Conservation (phyloP, 768 basidiomycete species). For the Wakefieldia striispora region DNA sequence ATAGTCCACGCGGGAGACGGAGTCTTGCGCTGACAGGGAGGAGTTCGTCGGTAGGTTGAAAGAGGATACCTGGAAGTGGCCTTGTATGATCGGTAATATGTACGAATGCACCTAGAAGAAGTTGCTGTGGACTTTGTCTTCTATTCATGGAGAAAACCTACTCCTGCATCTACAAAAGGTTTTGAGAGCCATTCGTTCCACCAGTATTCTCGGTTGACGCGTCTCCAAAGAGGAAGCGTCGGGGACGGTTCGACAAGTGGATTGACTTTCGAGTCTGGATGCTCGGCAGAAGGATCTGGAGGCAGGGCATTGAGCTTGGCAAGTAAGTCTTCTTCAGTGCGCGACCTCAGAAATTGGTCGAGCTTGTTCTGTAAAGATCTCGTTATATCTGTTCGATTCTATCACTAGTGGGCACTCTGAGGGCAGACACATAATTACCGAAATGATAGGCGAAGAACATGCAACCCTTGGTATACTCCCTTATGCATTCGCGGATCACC, state of each 20-base stretch:
- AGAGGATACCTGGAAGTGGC: conserved; percentile 76
- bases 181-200: conserved; percentile 92
- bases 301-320: conserved; percentile 56
- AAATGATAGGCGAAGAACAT: conserved; percentile 92
- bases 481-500: conserved; percentile 74
- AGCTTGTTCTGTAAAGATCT: conserved; percentile 80
- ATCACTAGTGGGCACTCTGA: background rate
- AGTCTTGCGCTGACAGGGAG: conserved; percentile 34
- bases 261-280: conserved; percentile 41
- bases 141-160: conserved; percentile 34
- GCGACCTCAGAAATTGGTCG: conserved; percentile 55
- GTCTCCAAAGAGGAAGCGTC: conserved; percentile 84
- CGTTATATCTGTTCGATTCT: conserved; percentile 61
- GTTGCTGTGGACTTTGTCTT: background rate
- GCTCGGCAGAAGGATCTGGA: conserved; percentile 27
- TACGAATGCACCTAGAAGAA: conserved; percentile 69
- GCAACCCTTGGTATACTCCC: conserved; percentile 75
- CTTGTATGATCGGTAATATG: conserved; percentile 90
- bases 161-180: conserved; percentile 85
- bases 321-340: conserved; percentile 57
- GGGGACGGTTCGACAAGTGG: conserved; percentile 69
- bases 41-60: conserved; percentile 56
- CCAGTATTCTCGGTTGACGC: conserved; percentile 90
- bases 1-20: conserved; percentile 60
- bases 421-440: conserved; percentile 44